Base-by-base conservation (phyloP, 176 grass and related monocot genomes). In the Calamus simplicifolius region DNA sequence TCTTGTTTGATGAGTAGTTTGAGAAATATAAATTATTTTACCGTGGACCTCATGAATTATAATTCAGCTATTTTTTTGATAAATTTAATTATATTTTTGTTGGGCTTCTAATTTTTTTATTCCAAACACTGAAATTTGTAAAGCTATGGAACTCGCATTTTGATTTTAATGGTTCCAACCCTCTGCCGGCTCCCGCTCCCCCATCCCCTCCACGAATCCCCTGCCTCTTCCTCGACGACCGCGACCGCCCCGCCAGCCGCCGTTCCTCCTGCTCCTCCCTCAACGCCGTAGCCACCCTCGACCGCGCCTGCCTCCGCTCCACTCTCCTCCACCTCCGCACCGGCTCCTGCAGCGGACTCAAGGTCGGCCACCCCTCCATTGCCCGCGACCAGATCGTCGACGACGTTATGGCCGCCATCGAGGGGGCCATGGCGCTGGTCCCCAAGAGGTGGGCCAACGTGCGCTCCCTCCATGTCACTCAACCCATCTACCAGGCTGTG, bases 331-430 rank as follows among this genome's bases (percentile, higher is more conserved):
- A 88, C 67, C 62, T 85, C 15, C 63, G 78, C 15, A 71, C 75
- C 0, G 93, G 93, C 4, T 88, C 93, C 1, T 92, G 80, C 54
- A 69, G 62, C 1, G 93, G 62, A 15, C 54, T 92, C 48, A 92
- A 85, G 68, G 87, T 91, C 1, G 93, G 87, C 27, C 79, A 84
- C 73, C 63, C 88, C n/a, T 85, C 82, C n/a, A 98, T 98, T 87
- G 57, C 64, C n/a, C 69, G 68, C 3, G 81, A 83, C 1, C 30
- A 82, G 6, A 75, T 89, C 4, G 78, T 73, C 1, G 84, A 98
- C 0, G 92, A 98, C 72, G 51, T 92, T 19, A 78, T 85, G 64
- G 69, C 67, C 0, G 79, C 63, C 0, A 28, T 92, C 19, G 79
- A 73, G 29, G 73, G 62, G 1, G 75, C 93, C 0, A 76, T 83